Evolutionary conservation across 768 basidiomycete genomes (phyloP).

Genomic region (Tulasnella sp.): DNA sequence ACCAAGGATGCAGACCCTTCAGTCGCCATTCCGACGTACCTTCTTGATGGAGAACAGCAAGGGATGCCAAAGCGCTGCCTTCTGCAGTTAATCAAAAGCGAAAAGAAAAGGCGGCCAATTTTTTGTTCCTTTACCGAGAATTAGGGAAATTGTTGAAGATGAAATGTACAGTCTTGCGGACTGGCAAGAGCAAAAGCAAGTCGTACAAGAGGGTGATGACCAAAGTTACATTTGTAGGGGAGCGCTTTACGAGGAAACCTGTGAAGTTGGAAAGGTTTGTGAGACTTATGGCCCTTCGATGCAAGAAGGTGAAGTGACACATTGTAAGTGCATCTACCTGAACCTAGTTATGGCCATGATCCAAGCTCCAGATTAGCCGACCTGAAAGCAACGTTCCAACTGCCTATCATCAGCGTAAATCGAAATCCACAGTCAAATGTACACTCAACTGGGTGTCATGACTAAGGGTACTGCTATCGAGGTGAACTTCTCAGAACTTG

Average conservation of each 20-base stretch:
- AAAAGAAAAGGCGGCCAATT: conserved; percentile 99
- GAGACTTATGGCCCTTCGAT: conserved; percentile 91
- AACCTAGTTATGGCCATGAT: neutral
- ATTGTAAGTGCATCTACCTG: conserved; percentile 51
- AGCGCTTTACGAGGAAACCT: conserved; percentile 94
- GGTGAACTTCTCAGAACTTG: conserved; percentile 96
- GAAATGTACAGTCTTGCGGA: conserved; percentile 99
- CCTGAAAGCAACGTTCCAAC: conserved; percentile 95
- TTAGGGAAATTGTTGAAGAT: conserved; percentile 95
- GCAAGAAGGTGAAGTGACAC: conserved; percentile 99
- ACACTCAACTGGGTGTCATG: conserved; percentile 89
- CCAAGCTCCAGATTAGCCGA: conserved; percentile 46
- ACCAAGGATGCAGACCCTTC: conserved; percentile 62
- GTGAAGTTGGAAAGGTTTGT: conserved; percentile 99
- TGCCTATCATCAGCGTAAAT: conserved; percentile 95
- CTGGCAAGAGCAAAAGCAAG: conserved; percentile 91
- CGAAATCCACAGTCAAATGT: conserved; percentile 99
- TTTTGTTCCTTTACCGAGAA: conserved; percentile 94
- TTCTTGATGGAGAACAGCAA: conserved; percentile 95
- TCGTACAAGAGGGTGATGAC: conserved; percentile 99
- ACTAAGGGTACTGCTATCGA: conserved; percentile 98
- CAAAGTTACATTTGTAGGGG: conserved; percentile 97
- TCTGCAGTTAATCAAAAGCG: conserved; percentile 96
- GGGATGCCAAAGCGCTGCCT: conserved; percentile 91
- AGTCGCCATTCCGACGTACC: conserved; percentile 85